Evolutionary conservation across 371 early-diverging fungal species (phyloP).

Genomic region (Coemansia sp.): DNA sequence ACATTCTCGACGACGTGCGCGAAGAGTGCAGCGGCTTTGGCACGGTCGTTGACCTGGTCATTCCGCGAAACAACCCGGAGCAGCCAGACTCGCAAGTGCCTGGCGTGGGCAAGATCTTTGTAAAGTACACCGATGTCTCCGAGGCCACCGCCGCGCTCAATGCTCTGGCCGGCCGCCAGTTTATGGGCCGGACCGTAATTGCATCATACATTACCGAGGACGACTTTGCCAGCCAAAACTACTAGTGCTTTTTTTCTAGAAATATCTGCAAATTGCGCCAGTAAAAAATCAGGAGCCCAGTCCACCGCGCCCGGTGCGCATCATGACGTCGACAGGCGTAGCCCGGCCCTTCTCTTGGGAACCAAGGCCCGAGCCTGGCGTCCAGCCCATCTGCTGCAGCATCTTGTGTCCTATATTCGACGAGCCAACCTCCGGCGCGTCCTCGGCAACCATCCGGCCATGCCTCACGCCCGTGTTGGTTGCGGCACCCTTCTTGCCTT

Average conservation of each 20-base stretch:
- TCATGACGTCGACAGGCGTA: slow-evolving; percentile 80
- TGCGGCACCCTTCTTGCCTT: background rate
- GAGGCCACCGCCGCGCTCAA: slow-evolving; percentile 69
- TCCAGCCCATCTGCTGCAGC: slow-evolving; percentile 82
- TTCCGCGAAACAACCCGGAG: slow-evolving; percentile 73
- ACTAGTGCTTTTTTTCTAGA: slow-evolving; percentile 34
- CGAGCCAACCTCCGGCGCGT: slow-evolving; percentile 63
- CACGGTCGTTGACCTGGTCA: slow-evolving; percentile 70
- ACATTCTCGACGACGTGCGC: slow-evolving; percentile 87
- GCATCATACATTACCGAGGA: slow-evolving; percentile 79
- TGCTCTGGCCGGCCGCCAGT: slow-evolving; percentile 90
- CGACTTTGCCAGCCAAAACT: slow-evolving; percentile 63
- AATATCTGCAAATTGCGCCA: no score
- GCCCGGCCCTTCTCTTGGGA: slow-evolving; percentile 74
- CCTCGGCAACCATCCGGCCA: slow-evolving; percentile 70
- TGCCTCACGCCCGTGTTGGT: slow-evolving; percentile 21
- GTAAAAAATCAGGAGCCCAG: slow-evolving; percentile 54
- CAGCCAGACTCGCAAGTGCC: slow-evolving; percentile 53
- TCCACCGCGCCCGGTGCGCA: slow-evolving; percentile 73
- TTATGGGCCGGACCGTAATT: slow-evolving; percentile 90
- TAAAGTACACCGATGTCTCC: slow-evolving; percentile 65
- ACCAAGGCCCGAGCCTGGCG: slow-evolving; percentile 81
- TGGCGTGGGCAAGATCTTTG: slow-evolving; percentile 92
- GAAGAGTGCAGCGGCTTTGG: slow-evolving; percentile 92
- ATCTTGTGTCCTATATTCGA: slow-evolving; percentile 78